Evolutionary conservation across 768 basidiomycete species (phyloP).

Genomic region (Amanita fuliginea): DNA sequence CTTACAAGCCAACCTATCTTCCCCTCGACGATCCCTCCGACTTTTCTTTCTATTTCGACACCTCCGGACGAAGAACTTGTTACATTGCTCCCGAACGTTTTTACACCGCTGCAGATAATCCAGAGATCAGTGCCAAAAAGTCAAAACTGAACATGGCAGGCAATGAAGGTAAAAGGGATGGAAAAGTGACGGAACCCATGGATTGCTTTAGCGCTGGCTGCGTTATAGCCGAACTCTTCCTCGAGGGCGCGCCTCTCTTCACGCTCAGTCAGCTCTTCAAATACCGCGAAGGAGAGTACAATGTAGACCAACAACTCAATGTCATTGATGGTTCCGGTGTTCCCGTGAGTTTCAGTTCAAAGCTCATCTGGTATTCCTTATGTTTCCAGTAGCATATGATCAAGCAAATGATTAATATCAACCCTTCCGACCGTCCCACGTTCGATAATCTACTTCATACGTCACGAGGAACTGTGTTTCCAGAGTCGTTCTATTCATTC

Average conservation of each 20-base stretch:
- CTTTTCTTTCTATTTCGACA: conserved; percentile 98
- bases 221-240: conserved; percentile 90
- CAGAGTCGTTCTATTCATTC: conserved; percentile 92
- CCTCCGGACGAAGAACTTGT: conserved; percentile 85
- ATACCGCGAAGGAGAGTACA: conserved; percentile 79
- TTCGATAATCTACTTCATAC: conserved; percentile 72
- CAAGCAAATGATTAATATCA: conserved; percentile 80
- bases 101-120: conserved; percentile 61
- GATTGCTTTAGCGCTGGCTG: conserved; percentile 95
- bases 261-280: conserved; percentile 92
- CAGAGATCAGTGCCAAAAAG: conserved; percentile 63
- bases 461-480: conserved; percentile 72
- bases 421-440: conserved; percentile 65
- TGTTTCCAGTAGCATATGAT: conserved; percentile 57
- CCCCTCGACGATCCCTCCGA: conserved; percentile 95
- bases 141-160: conserved; percentile 40
- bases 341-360: conserved; percentile 40
- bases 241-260: conserved; percentile 90
- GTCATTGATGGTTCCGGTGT: conserved; percentile 76
- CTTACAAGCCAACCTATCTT: conserved; percentile 91
- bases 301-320: conserved; percentile 58
- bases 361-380: conserved; percentile 13
- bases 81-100: conserved; percentile 96
- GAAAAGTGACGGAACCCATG: conserved; percentile 89
- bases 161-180: conserved; percentile 58